phyloP scores from a whole-genome alignment of 2,329 filamentous ascomycete species.

The Colletotrichum salicis region DNA sequence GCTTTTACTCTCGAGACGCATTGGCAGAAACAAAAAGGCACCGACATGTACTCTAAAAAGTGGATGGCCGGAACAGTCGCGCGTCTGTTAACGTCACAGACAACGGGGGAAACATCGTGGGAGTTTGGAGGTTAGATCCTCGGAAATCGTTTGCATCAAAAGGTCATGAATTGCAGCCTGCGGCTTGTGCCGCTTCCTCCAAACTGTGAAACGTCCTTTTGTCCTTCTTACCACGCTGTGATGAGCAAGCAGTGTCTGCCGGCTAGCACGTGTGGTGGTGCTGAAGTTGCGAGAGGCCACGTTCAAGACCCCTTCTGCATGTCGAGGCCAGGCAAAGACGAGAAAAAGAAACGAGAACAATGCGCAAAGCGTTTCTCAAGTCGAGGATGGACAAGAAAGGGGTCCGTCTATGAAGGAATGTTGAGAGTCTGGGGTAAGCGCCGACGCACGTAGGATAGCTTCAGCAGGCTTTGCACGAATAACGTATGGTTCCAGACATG shows the following conservation, averaged over 20 bases:
- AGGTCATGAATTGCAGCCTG: constrained; percentile 39
- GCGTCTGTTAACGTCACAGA: constrained; percentile 53
- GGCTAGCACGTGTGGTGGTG: constrained; percentile 19
- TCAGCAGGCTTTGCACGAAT: constrained; percentile 33
- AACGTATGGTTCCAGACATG: constrained; percentile 26
- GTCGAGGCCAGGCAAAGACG: constrained; percentile 17
- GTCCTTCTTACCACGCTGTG: constrained; percentile 23
- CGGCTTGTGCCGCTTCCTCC: constrained; percentile 36
- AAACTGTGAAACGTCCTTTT: constrained; percentile 30
- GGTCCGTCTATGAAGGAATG: constrained; percentile 30
- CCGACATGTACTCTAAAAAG: constrained; percentile 61
- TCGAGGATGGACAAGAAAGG: constrained; percentile 26
- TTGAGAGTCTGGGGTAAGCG: constrained; percentile 35
- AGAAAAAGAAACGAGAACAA: constrained; percentile 20
- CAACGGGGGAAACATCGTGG: constrained; percentile 53
- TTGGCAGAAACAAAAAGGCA: constrained; percentile 49
- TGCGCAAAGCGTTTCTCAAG: constrained; percentile 5
- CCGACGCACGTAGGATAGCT: constrained; percentile 35
- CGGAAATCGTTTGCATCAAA: constrained; percentile 60
- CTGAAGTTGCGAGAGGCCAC: constrained; percentile 22
- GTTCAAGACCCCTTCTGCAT: constrained; percentile 19
- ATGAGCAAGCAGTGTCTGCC: constrained; percentile 33
- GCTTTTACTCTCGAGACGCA: constrained; percentile 57
- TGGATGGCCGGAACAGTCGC: constrained; percentile 53
- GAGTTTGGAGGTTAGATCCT: constrained; percentile 61